These are phyloP conservation scores for Zoysia japonica DNA, from an alignment of 176 grass and related monocot species.

Conservation along the genomic window DNA sequence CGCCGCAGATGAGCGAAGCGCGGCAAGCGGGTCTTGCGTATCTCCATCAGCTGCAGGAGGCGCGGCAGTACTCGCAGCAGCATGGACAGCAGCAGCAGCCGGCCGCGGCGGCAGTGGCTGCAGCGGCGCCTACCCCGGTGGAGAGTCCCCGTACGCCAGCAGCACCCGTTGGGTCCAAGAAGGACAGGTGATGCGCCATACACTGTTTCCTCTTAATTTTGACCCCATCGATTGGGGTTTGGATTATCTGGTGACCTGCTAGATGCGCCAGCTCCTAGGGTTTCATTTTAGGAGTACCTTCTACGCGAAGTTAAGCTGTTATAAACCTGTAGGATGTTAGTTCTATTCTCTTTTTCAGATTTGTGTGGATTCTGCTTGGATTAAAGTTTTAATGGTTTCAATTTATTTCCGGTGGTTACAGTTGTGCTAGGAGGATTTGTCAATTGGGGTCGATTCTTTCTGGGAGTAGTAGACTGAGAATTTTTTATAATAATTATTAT, in stretches of 20 bases:
- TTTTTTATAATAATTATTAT: conserved; percentile 15
- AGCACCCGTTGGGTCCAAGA: conserved; percentile 33
- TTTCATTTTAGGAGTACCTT: conserved; percentile 35
- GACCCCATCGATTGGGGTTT: conserved; percentile 40
- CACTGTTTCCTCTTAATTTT: conserved; percentile 10
- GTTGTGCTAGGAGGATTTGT: neutral
- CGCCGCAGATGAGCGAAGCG: conserved; percentile 25
- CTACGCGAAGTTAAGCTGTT: conserved; percentile 33
- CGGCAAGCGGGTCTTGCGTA: conserved; percentile 54
- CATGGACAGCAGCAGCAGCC: conserved; percentile 24
- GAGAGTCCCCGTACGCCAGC: conserved; percentile 51
- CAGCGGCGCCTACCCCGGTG: conserved; percentile 11
- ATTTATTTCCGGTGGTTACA: conserved; percentile 17
- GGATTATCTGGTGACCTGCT: neutral
- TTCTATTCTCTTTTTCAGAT: conserved; percentile 26
- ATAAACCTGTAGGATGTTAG: neutral
- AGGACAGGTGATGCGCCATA: conserved; percentile 39
- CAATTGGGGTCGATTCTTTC: conserved; percentile 28
- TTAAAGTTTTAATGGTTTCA: conserved; percentile 2
- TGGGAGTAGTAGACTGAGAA: neutral
- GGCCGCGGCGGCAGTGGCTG: conserved; percentile 5
- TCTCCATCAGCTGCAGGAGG: conserved; percentile 37
- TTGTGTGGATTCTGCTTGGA: conserved; percentile 24
- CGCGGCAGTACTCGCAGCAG: neutral
- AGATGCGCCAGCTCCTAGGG: conserved; percentile 3